Percentiles rank a stretch among this genome's conserved stretches.
phyloP scores from a whole-genome alignment of 352 stramenopile species.

The Phytophthora hybrid region DNA sequence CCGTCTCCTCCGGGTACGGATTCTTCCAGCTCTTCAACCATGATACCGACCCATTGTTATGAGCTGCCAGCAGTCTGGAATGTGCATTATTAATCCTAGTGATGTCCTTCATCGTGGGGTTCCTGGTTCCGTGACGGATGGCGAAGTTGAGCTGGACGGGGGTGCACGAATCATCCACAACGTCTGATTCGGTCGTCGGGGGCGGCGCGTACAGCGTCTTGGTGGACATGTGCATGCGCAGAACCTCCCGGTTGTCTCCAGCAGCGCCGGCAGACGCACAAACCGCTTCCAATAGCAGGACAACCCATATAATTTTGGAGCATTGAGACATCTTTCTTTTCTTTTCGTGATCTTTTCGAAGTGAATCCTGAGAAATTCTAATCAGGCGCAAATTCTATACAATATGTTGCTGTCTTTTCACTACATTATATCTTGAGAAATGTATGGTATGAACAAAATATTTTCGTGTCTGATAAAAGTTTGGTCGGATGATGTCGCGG shows the following conservation, averaged over 20 bases:
- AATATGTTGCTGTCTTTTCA: conserved; percentile 15
- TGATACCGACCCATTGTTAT: background rate
- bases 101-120: conserved; percentile 85
- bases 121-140: conserved; percentile 81
- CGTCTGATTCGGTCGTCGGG: conserved; percentile 13
- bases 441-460: background rate
- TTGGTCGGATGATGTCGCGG: conserved; percentile 26
- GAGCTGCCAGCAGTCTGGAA: conserved; percentile 42
- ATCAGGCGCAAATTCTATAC: background rate
- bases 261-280: conserved; percentile 3
- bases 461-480: background rate
- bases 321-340: conserved; percentile 14
- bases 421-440: background rate
- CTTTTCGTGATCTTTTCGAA: background rate
- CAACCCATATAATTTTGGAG: conserved; percentile 2
- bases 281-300: conserved; percentile 26
- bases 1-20: conserved; percentile 50
- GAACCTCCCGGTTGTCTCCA: conserved; percentile 35
- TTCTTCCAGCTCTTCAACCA: conserved; percentile 65
- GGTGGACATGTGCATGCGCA: conserved; percentile 77
- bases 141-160: conserved; percentile 82
- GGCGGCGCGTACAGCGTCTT: conserved; percentile 73
- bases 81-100: conserved; percentile 55
- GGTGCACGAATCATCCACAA: conserved; percentile 35
- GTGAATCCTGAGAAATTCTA: background rate